phyloP scores from a whole-genome alignment of 2,329 filamentous ascomycete genomes.

The Keithomyces neogunnii region DNA sequence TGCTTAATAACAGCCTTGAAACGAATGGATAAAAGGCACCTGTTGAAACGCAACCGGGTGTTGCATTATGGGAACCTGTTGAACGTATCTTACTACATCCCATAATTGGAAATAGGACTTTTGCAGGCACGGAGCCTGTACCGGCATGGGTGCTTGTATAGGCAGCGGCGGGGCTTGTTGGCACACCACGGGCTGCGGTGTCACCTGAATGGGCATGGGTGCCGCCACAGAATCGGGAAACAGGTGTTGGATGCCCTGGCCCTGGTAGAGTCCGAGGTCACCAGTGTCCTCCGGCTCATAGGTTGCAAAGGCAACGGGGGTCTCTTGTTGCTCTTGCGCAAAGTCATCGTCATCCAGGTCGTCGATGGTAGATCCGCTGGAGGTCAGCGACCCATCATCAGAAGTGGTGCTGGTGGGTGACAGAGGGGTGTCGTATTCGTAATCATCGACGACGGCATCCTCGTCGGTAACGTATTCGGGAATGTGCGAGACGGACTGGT shows the following conservation, averaged over 20 bases:
- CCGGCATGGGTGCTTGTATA: conserved; percentile 27
- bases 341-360: conserved; percentile 42
- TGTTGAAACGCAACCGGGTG: conserved; percentile 43
- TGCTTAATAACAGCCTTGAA: conserved; percentile 41
- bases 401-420: conserved; percentile 43
- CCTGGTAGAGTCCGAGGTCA: conserved; percentile 28
- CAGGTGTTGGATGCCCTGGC: conserved; percentile 33
- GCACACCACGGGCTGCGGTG: conserved; percentile 27
- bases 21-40: conserved; percentile 41
- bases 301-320: conserved; percentile 32
- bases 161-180: conserved; percentile 18
- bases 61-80: conserved; percentile 38
- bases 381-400: conserved; percentile 47
- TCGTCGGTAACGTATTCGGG: conserved; percentile 40
- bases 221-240: conserved; percentile 31
- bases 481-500: conserved; percentile 32
- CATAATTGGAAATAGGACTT: conserved; percentile 43
- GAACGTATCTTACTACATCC: conserved; percentile 45
- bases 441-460: conserved; percentile 33
- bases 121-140: conserved; percentile 30
- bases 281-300: conserved; percentile 39
- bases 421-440: conserved; percentile 36
- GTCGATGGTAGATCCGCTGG: conserved; percentile 44
- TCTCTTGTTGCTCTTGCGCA: conserved; percentile 33
- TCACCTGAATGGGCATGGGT: conserved; percentile 22